Evolutionary conservation across 192 early-diverging fungal species (phyloP).

Genomic region (Linnemannia exigua): DNA sequence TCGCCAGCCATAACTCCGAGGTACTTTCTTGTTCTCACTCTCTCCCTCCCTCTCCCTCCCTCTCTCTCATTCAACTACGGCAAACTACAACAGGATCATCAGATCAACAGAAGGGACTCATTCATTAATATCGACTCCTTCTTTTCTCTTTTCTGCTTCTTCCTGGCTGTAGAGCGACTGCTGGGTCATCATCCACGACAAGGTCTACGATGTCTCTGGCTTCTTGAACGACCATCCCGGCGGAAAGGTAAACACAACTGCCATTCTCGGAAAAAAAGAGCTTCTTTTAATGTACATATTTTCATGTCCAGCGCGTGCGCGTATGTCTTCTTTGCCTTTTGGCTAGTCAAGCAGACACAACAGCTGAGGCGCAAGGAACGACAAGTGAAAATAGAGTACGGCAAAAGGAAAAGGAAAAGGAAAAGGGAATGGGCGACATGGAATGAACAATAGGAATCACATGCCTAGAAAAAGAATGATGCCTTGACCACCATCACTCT

Average conservation of each 20-base stretch:
- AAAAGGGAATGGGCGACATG: not conserved
- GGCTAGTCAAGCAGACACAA: not conserved
- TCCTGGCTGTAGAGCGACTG: constrained; percentile 51
- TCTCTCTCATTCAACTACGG: not conserved
- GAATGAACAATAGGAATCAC: not conserved
- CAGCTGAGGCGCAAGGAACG: not conserved
- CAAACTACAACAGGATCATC: not conserved
- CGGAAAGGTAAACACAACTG: constrained; percentile 51
- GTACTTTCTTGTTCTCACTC: not conserved
- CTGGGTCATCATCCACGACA: constrained; percentile 75
- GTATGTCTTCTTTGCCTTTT: not conserved
- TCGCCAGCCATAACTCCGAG: constrained; percentile 54
- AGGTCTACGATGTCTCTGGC: constrained; percentile 74
- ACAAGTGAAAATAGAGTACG: not conserved
- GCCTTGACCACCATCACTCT: constrained; percentile 3
- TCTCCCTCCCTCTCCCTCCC: not conserved
- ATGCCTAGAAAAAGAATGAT: not conserved
- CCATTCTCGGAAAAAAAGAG: too few relatives aligned
- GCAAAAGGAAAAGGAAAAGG: not conserved
- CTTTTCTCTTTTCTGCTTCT: not conserved
- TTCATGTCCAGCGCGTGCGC: not conserved
- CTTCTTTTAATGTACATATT: too few relatives aligned
- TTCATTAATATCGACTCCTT: not conserved
- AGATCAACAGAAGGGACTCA: not conserved
- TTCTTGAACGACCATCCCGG: constrained; percentile 74